Base-by-base conservation (phyloP, 495 filamentous ascomycete genomes). In the Penicillium samsonianum region DNA sequence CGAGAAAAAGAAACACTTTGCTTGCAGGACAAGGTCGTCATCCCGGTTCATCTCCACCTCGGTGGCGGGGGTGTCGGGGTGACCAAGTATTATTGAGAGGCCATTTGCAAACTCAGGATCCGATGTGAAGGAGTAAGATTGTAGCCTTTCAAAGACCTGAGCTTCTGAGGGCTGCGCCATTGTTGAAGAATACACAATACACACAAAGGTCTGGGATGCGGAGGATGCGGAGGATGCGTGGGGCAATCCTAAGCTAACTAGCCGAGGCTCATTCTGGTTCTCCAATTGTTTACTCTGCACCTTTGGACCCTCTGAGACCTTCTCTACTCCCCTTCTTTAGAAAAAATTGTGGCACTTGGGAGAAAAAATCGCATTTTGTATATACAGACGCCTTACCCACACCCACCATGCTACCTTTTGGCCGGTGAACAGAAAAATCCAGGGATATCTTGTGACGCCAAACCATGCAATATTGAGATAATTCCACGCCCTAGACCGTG, bases 1-100 rank as follows among this genome's bases (percentile, higher is more conserved):
- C 40, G 79, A 72, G 55, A 76, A 81, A 52, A 80, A 83, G 60
- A 80, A 83, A 57, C 79, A 83, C 65, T 80, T 78, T 10, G 80
- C 80, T 47, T 79, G 76, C 17, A 81, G 57, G 12, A 78, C 73
- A 26, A 82, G 65, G 59, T 79, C 75, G 62, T 78, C 73, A 17
- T 71, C 63, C 6, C 71, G 68, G 40, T 59, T 59, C 19, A 79
- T 68, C 61, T 79, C 77, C n/a, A 64, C 59, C 41, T 73, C 70
- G 19, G 73, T 73, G n/a, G 76, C 77, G 25, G 73, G 72, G 7
- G 59, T 66, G 38, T 63, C 64, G 26, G 72, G 65, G 47, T 80
- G 74, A 38, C 75, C 73, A 9, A 82, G 69, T 49, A 83, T 81
- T 28, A 76, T 73, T 10, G 72, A 69, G 14, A 83, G 71, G 22